Evolutionary conservation across 1,139 yeast species (phyloP).

Genomic region (Hyphopichia buzzinii): DNA sequence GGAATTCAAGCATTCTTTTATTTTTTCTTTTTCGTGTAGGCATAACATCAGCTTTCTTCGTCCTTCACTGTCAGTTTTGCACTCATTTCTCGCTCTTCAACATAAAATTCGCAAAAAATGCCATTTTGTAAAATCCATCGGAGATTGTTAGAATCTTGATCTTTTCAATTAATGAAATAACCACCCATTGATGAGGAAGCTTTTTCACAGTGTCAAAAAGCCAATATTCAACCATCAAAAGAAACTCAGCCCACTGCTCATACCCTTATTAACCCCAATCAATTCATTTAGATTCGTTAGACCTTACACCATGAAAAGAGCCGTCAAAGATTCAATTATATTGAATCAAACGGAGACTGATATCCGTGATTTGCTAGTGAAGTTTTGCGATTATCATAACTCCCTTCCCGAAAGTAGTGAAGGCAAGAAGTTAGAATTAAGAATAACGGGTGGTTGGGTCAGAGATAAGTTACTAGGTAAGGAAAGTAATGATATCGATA

Average conservation of each 20-base stretch:
- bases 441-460: slow-evolving; percentile 99
- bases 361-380: slow-evolving; percentile 46
- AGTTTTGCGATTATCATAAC: slow-evolving; percentile 40
- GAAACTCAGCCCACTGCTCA: too few species aligned
- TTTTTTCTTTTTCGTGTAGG: too few species aligned
- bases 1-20: too few species aligned
- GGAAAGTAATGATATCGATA: slow-evolving; percentile 83
- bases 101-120: too few species aligned
- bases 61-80: too few species aligned
- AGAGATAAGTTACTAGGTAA: slow-evolving; percentile 85
- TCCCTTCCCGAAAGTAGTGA: slow-evolving; percentile 10
- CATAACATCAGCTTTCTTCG: too few species aligned
- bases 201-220: slow-evolving; percentile 1
- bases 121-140: too few species aligned
- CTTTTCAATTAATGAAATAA: too few species aligned
- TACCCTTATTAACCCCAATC: background rate
- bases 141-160: too few species aligned
- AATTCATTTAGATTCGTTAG: background rate
- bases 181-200: background rate
- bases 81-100: too few species aligned
- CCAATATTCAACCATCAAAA: slow-evolving; percentile 1
- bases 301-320: slow-evolving; percentile 18
- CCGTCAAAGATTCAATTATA: slow-evolving; percentile 21
- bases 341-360: slow-evolving; percentile 48
- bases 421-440: slow-evolving; percentile 38